Evolutionary conservation across 1,284 basidiomycete species (phyloP).

Genomic region (Ceratobasidium sp.): DNA sequence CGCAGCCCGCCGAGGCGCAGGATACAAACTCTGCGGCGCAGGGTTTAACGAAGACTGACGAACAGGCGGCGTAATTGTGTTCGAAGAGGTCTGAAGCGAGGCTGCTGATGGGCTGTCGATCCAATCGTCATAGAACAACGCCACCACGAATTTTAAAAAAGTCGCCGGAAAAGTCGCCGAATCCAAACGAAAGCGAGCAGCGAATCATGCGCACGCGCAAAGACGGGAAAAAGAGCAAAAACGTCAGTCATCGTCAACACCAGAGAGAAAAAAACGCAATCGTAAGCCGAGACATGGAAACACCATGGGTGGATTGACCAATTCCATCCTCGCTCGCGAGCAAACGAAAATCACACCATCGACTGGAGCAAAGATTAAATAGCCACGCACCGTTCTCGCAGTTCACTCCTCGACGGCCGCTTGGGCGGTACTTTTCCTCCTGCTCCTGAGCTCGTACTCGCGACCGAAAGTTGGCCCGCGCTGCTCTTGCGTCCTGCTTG

Average conservation of each 20-base stretch:
- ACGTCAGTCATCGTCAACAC: background rate
- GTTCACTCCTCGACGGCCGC: constrained; percentile 20
- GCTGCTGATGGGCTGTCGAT: background rate
- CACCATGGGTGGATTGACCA: background rate
- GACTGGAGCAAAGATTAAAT: background rate
- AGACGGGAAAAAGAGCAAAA: background rate
- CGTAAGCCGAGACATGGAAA: background rate
- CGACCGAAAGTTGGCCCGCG: background rate
- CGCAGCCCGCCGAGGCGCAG: constrained; percentile 2
- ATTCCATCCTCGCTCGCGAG: background rate
- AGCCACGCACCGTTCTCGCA: background rate
- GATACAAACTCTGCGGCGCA: background rate
- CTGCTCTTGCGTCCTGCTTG: background rate
- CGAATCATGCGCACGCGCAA: no score
- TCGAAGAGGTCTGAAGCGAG: background rate
- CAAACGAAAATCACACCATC: background rate
- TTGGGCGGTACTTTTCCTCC: constrained; percentile 6
- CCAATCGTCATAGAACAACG: background rate
- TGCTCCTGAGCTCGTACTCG: background rate
- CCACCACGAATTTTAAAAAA: background rate
- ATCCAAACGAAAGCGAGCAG: background rate
- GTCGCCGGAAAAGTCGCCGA: background rate
- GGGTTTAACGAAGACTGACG: background rate
- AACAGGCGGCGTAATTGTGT: background rate
- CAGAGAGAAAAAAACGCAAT: background rate